Evolutionary conservation across 441 rosid species (phyloP), one percentile per base, ranked within the genome.

Genomic region (Manihot esculenta): DNA sequence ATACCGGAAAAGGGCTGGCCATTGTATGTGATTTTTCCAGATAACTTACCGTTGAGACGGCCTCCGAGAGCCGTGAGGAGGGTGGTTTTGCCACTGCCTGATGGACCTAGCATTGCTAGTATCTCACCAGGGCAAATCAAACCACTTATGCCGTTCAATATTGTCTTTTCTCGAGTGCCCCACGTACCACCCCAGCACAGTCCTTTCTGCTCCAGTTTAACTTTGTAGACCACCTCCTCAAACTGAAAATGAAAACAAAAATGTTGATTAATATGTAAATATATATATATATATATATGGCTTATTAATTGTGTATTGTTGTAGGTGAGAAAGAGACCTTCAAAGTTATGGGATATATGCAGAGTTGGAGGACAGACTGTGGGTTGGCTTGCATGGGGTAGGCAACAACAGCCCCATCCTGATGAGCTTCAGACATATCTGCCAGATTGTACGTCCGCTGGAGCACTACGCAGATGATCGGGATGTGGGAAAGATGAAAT

Each of bases 1-100:
- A 68, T 24, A 5, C 98, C 96, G 0, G 89, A 88, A 72, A 94
- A 91, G 14, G 94, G 95, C 69, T 87, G 94, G 47, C 89, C 87
- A 71, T 94, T 94, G 91, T 94, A 94, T 41, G 84, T 85, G 85
- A 94, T 84, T 80, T 87, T 89, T 10, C 98, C 98, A 0, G 95
- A 84, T 58, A 83, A 71, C 62, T 84, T 87, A 18, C 89, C 88
- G 0, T 78, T 70, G 59, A 91, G 95, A 24, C 98, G 96, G 74
- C 98, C 98, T 0, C 98, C 98, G 0, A 94, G 94, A 58, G 98
- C 98, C 1, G 96, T 89, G 6, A 94, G 91, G 69, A 94, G 98
- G 72, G 97, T 94, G 68, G 98, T 94, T 85, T 94, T 94, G 69
- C 98, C 98, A 76, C 98, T 94, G 11, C 98, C 98, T 0, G 98